phyloP scores from a whole-genome alignment of 192 early-diverging fungal species.

The Phycomyces nitens region DNA sequence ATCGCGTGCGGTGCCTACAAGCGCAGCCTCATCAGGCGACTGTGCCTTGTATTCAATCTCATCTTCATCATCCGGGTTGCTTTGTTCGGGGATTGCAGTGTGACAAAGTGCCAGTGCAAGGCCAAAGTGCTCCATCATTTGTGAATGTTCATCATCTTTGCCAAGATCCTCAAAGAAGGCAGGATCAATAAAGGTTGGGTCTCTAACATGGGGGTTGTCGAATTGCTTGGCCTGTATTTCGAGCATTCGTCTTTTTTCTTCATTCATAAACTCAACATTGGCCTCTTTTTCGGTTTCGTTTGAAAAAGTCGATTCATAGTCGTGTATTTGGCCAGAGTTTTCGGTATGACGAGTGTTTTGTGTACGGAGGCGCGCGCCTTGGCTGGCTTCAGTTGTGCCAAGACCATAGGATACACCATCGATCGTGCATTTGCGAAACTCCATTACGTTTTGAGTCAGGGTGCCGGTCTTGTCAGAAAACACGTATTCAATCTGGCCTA shows the following conservation, averaged over 20 bases:
- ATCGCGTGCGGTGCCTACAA: conserved; percentile 83
- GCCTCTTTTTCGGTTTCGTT: conserved; percentile 30
- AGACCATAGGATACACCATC: conserved; percentile 79
- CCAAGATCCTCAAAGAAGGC: conserved; percentile 62
- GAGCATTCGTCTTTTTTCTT: conserved; percentile 50
- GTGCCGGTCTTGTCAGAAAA: conserved; percentile 98
- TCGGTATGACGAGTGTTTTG: background rate
- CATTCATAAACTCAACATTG: conserved; percentile 30
- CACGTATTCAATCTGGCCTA: conserved; percentile 94
- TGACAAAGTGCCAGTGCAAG: conserved; percentile 85
- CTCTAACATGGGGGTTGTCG: conserved; percentile 59
- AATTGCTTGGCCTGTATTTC: conserved; percentile 53
- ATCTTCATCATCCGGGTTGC: conserved; percentile 25
- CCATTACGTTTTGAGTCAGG: conserved; percentile 94
- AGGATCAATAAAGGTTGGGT: conserved; percentile 70
- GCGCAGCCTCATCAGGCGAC: conserved; percentile 92
- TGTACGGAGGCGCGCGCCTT: conserved; percentile 26
- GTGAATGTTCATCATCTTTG: conserved; percentile 48
- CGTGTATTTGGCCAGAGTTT: conserved; percentile 18
- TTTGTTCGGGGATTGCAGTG: conserved; percentile 68
- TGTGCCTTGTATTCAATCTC: conserved; percentile 85
- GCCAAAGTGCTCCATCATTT: conserved; percentile 76
- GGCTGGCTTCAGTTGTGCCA: conserved; percentile 52
- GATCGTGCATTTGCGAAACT: conserved; percentile 88
- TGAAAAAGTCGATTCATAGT: conserved; percentile 12